Base-by-base conservation (phyloP, 176 grass and related monocot species). In the Carex scoparia region DNA sequence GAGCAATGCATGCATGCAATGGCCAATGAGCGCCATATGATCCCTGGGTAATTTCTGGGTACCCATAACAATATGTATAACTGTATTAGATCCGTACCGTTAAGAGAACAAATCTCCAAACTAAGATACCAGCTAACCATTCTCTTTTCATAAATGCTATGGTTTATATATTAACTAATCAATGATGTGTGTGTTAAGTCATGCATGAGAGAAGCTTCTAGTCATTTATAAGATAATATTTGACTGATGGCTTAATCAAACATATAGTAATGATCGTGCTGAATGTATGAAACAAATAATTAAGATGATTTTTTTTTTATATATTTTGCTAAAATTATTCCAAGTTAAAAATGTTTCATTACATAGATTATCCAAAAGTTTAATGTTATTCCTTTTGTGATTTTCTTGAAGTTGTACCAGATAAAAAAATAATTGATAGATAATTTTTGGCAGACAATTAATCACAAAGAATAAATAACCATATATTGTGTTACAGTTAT, bases 81-180 rank as follows among this genome's bases (percentile, higher is more conserved):
- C 1, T 44, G 15, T 81, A 64, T 60, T 64, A 81, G 2, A 81
- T 81, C 7, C 16, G 79, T 64, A 81, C 79, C 79, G 33, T 81
- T 81, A 46, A 19, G 33, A 77, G 1, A 11, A 42, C 11, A 56
- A 49, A 49, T 49, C 2, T 49, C 48, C 2, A 11, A 51, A 76
- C 46, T 15, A 8, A 55, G 19, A 76, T 55, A 53, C 40, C 40
- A 73, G 69, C 38, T 51, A 71, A 18, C 35, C 68, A 46, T 71
- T 71, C 68, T 74, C 70, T 40, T 53, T 74, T 10, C 70, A 74
- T 51, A 74, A 74, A 51, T 77, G 49, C 55, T 77, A 77, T 77
- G 4, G 46, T 56, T 23, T 30, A 63, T 10, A 70, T 15, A 70
- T 70, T 70, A 73, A 49, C 32, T 31, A 69, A 69, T 77, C 23